Conservation (phyloP, 2,329 filamentous ascomycete species). For the Calonectria montana region DNA sequence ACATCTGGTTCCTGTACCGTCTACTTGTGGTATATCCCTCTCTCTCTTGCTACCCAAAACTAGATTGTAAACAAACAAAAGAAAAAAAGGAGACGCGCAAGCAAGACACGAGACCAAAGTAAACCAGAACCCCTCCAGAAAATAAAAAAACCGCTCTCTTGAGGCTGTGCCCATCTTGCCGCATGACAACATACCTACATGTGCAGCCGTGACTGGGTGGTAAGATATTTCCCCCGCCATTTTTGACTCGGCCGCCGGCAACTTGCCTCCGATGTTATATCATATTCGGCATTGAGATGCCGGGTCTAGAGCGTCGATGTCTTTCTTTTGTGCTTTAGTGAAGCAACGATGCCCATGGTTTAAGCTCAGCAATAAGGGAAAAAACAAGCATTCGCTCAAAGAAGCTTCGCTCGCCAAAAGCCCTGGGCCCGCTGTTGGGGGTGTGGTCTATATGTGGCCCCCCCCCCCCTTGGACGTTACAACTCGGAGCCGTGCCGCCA, state of each 20-base stretch:
- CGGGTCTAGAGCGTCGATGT: background rate
- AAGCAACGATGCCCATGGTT: background rate
- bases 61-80: background rate
- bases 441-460: background rate
- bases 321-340: background rate
- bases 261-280: background rate
- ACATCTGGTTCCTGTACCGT: background rate
- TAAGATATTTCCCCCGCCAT: background rate
- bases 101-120: background rate
- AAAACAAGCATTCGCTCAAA: constrained; percentile 15
- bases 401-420: constrained; percentile 10
- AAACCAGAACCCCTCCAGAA: no score
- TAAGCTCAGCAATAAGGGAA: background rate
- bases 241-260: background rate
- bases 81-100: background rate
- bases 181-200: background rate
- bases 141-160: background rate
- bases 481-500: background rate
- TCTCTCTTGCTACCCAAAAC: background rate
- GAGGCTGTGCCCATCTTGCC: constrained; percentile 7
- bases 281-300: background rate
- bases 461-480: background rate
- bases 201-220: background rate
- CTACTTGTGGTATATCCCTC: background rate
- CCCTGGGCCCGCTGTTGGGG: background rate